Base-by-base conservation (phyloP, 306 rosid species). In the Vigna radiata region DNA sequence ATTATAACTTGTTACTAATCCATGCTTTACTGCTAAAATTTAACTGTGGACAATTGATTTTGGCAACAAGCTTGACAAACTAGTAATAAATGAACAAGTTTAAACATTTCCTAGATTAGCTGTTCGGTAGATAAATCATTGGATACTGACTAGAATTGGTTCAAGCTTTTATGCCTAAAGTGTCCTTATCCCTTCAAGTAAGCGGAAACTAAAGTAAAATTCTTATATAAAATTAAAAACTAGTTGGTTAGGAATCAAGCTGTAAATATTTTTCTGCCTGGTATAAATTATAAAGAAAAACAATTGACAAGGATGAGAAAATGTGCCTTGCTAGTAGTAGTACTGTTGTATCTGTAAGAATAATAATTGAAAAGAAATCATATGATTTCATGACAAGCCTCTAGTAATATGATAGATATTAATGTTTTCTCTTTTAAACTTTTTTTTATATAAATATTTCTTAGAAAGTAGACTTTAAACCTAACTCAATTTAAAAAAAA, bases 121-220 rank as follows among this genome's bases (percentile, higher is more conserved):
- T 56, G 43, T 37, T 71, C 29, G 61, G 39, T 65, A 23, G 68
- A 41, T 44, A 65, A 54, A 47, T 72, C 21, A 19, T 13, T 43
- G 46, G 37, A 15, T 43, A 41, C 39, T 33, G 39, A 25, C 18
- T 56, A 52, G 49, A 64, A 64, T 27, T 59, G 59, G 25, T 68
- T 75, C 73, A 68, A 68, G n/a, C 60, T 58, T 46, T 25, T 79
- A 46, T 31, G 47, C 55, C 46, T 52, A 33, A 80, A 17, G 44
- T 79, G 37, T 19, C 21, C 21, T 19, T 19, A 53, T 27, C 64
- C 46, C 14, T 43, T 48, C 8, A 27, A 15, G 47, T 73, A 47
- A 39, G 70, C 7, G 18, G 17, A 67, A 68, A 52, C 53, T 58
- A 31, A 8, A 53, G 37, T 66, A 66, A 68, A 68, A 44, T 66